phyloP scores from a whole-genome alignment of 2,329 filamentous ascomycete species.

The Neospermospora avenae region DNA sequence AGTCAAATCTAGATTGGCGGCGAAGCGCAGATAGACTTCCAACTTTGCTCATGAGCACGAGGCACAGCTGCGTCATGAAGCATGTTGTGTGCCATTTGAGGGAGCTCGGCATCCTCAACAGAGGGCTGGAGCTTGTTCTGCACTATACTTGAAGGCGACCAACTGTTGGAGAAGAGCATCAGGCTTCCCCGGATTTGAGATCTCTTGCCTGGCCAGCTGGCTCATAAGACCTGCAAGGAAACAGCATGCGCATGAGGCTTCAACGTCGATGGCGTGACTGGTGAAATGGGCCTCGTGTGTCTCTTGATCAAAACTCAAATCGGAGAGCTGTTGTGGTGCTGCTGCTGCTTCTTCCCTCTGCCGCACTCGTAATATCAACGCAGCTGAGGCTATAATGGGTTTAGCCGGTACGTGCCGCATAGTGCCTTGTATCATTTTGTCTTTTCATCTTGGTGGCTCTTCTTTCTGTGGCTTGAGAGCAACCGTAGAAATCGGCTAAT shows the following conservation, averaged over 20 bases:
- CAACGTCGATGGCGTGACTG: neutral
- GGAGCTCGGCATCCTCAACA: neutral
- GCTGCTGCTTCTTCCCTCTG: neutral
- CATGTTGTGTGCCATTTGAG: neutral
- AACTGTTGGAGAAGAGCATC: neutral
- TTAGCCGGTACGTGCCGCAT: too few relatives aligned
- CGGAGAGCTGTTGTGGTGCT: neutral
- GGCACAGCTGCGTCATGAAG: neutral
- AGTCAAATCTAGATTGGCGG: neutral
- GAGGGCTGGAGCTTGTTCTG: neutral
- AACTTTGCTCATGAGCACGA: neutral
- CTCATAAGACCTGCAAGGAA: neutral
- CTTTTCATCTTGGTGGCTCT: neutral
- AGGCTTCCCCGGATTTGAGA: neutral
- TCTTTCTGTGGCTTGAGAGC: neutral
- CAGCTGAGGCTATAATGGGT: too few relatives aligned
- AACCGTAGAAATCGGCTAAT: neutral
- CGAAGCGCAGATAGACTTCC: neutral
- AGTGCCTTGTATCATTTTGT: neutral
- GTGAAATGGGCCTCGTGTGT: neutral
- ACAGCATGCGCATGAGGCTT: neutral
- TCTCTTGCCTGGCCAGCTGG: neutral
- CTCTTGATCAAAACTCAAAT: conserved; percentile 1
- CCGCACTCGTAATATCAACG: neutral
- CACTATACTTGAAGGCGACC: neutral